These are phyloP conservation scores for Trypanosoma lewisi DNA, from an alignment of 208 protist species.

Conservation along the genomic window DNA sequence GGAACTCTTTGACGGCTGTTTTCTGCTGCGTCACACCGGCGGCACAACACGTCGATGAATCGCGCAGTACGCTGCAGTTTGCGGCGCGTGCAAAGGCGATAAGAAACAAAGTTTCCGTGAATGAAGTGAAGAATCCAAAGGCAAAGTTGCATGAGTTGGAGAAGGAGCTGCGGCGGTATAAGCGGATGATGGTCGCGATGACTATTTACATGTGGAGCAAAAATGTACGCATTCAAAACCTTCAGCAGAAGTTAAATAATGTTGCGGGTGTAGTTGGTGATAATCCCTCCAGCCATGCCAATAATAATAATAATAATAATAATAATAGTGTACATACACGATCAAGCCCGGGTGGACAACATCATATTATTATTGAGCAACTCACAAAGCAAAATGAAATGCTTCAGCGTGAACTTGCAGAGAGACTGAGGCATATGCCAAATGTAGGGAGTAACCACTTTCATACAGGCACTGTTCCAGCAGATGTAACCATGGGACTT, in stretches of 20 bases:
- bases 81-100: slow-evolving; percentile 65
- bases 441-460: neutral
- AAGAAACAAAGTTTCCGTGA: slow-evolving; percentile 58
- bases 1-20: slow-evolving; percentile 94
- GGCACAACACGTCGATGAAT: slow-evolving; percentile 60
- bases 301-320: too few relatives aligned
- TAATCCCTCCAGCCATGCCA: too few relatives aligned
- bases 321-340: too few relatives aligned
- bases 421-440: neutral
- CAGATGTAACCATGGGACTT: slow-evolving; percentile 3
- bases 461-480: neutral
- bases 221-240: slow-evolving; percentile 39
- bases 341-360: slow-evolving; percentile 29
- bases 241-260: slow-evolving; percentile 29
- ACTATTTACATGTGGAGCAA: slow-evolving; percentile 81
- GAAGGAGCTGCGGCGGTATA: slow-evolving; percentile 35
- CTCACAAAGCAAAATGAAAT: slow-evolving; percentile 50
- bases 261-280: neutral
- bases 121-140: slow-evolving; percentile 60
- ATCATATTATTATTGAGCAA: slow-evolving; percentile 59
- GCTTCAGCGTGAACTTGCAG: slow-evolving; percentile 33
- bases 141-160: slow-evolving; percentile 47
- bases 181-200: slow-evolving; percentile 44
- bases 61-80: slow-evolving; percentile 80
- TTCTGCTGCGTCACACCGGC: slow-evolving; percentile 78